Evolutionary conservation across 495 filamentous ascomycete genomes (phyloP), one percentile per base, ranked within the genome.

Genomic region (Trichocladium uniseriatum): DNA sequence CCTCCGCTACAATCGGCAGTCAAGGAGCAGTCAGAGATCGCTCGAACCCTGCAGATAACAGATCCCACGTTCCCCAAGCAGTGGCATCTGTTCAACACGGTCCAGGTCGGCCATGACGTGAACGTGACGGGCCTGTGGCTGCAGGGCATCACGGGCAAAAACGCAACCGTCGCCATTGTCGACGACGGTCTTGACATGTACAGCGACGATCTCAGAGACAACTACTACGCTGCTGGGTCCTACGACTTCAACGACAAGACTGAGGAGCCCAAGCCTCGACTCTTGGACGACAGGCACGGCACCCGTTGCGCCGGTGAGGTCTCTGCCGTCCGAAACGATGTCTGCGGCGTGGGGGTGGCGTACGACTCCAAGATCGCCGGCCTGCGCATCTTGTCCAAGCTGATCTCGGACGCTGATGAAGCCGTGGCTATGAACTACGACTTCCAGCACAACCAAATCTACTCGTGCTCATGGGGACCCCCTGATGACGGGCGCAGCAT

Each of bases 161-260:
- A 92, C 54, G 77, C 85, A 9, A 92, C 84, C 1, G 88, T 92
- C 5, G 89, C 90, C 34, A 89, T 98, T 58, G 87, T 98, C 8
- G 92, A 98, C 57, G 92, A 98, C 67, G 92, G 92, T 1, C 66
- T 98, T 54, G 92, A 98, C 58, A 92, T 98, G 87, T 84, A 98
- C 67, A 95, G 89, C 71, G 80, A 91, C 13, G 92, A 98, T 62
- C 67, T 98, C 20, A 90, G 86, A 59, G 84, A 78, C 45, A 98
- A 98, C 56, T 82, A 95, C 68, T 95, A 92, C 62, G 82, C 87
- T 6, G 79, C 79, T 28, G 92, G 92, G 21, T 95, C 89, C 13
- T 98, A 83, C 58, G 92, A 98, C 68, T 98, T 94, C 69, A 98
- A 98, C 58, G 89, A 95, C 57, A 70, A 87, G 31, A 72, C 66